phyloP scores from a whole-genome alignment of 1,284 basidiomycete species.

The Pseudozyma pruni region DNA sequence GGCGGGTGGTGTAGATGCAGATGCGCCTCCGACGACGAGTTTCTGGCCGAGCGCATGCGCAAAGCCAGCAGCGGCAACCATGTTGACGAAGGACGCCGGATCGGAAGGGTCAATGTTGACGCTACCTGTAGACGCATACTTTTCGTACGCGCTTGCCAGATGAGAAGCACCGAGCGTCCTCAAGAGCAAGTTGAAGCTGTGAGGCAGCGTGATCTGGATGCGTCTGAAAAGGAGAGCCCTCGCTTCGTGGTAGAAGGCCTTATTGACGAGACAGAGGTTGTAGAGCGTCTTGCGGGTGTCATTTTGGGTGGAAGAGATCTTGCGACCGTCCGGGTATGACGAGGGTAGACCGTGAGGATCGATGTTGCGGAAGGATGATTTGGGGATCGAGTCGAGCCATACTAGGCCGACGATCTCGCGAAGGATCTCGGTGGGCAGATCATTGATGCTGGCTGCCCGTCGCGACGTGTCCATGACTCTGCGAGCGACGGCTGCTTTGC shows the following conservation, averaged over 20 bases:
- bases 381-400: conserved; percentile 61
- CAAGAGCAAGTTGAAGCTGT: conserved; percentile 62
- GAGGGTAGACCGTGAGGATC: conserved; percentile 64
- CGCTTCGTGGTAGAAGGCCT: conserved; percentile 59
- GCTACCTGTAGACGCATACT: conserved; percentile 43
- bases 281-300: conserved; percentile 59
- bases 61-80: conserved; percentile 63
- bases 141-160: conserved; percentile 59
- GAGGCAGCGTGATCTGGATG: conserved; percentile 64
- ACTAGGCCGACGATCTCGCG: conserved; percentile 57
- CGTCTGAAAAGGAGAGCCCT: conserved; percentile 62
- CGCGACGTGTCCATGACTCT: conserved; percentile 37
- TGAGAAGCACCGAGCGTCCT: conserved; percentile 57
- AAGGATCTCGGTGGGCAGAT: conserved; percentile 57
- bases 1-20: conserved; percentile 25
- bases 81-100: conserved; percentile 54
- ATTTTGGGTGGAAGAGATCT: conserved; percentile 55
- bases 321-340: conserved; percentile 57
- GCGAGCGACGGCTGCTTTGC: not conserved
- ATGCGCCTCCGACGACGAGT: conserved; percentile 42
- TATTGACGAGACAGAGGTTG: conserved; percentile 62
- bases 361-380: conserved; percentile 58
- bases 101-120: conserved; percentile 55
- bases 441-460: conserved; percentile 39
- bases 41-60: conserved; percentile 56